Evolutionary conservation across 495 filamentous ascomycete genomes (phyloP), one percentile per base, ranked within the genome.

Genomic region (Podospora appendiculata): DNA sequence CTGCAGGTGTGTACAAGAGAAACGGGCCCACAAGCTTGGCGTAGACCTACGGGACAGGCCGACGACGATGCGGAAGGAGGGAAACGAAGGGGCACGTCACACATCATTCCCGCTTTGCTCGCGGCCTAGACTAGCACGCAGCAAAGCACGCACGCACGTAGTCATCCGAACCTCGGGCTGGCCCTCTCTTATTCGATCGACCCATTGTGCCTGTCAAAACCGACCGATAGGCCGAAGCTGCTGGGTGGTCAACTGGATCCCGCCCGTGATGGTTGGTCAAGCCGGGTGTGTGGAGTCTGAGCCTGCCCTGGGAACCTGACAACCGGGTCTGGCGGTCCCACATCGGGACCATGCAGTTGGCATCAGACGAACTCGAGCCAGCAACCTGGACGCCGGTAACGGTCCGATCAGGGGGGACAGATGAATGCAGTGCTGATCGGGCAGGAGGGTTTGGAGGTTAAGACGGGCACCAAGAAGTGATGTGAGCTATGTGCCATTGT

Each of bases 361-460:
- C 10, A 12, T 47, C n/a, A 7, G 10, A 42, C n/a, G 19, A 48
- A 48, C 33, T 8, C 18, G 3, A 18, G 13, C 40, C 41, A 47
- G 35, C 8, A 35, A 25, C 44, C 45, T 18, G 50, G 50, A n/a
- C 36, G 50, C 62, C 59, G 55, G 59, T 60, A 61, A 62, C 59
- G 59, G 62, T 54, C 62, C 59, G 59, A 62, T 52, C 52, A 52
- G 44, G 45, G 16, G 32, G 8, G 12, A 14, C n/a, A 16, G 9
- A 25, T 2, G 25, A 2, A 25, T 25, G 25, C 25, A 25, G 25
- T 25, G 25, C 25, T 25, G 25, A 25, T 25, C 25, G 25, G 5
- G 2, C 25, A 25, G 25, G 25, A 25, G 2, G 25, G 25, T 25
- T 25, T 2, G 25, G 25, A 25, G 25, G 25, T 25, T 25, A 2